Evolutionary conservation across 352 stramenopile genomes (phyloP), one percentile per base, ranked within the genome.

Genomic region (Halophytophthora batemanensis): DNA sequence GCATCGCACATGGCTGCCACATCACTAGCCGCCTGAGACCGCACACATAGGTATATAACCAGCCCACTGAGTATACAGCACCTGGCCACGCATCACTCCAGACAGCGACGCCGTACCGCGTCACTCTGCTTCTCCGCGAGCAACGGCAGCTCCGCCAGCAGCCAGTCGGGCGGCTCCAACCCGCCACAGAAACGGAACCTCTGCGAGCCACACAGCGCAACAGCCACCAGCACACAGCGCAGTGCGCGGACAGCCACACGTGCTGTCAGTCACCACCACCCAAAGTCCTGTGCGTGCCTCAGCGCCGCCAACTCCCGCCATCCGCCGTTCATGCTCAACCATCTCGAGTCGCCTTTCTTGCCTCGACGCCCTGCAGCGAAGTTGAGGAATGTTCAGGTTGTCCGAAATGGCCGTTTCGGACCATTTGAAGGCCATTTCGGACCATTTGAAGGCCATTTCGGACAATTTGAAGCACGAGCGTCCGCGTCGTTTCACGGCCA

Each of bases 161-260:
- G 21, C 76, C 76, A 87, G 59, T 87, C 76, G 0, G 76, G 76
- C 40, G 76, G 76, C 58, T 87, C 76, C 45, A 87, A 46, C 6
- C 72, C 74, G 41, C 76, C 76, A 22, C 76, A 85, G 64, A 84
- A 85, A 17, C 76, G 66, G 41, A 82, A 87, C 54, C 60, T 71
- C 63, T 71, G 29, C 46, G 35, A 4, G 49, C 37, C 39, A 56
- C 31, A n/a, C 18, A 7, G 21, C n/a, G 38, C 8, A 45, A 12
- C 36, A 47, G 1, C 22, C 46, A 31, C 41, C 19, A 39, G 21
- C 29, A 25, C 11, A 3, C 34, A 58, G 34, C 45, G 1, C 13
- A 1, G 36, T 19, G 8, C n/a, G 13, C 5, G 13, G 2, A 48
- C 6, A 48, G 5, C 22, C 7, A 11, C 21, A 29, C 25, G 13